Base-by-base conservation (phyloP, 1,139 yeast genomes). In the Tardiomyces depauwii region DNA sequence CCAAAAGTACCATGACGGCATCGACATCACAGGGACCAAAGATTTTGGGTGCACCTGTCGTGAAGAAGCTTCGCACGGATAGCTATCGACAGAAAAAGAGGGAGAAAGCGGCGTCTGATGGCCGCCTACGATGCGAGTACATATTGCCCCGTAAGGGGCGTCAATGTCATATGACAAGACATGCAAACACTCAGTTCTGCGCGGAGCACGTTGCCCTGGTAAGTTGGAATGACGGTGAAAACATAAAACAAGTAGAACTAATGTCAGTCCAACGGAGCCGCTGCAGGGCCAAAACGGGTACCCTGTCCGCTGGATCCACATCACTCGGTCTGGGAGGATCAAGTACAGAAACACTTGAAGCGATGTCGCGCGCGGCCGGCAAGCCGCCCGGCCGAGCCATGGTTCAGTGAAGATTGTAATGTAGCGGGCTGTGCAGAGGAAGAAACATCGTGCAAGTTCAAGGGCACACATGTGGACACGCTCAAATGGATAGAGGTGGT, bases 251-350 rank as follows among this genome's bases (percentile, higher is more conserved):
- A 21, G 7, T 4, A 21, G 25, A 21, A 21, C 25, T 21, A 5
- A 21, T 7, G 7, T 21, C 25, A 21, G 14, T 45, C 39, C 7
- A 49, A 51, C 23, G 45, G 43, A 36, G 54, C 55, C 27, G 63
- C 61, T 1, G 56, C 56, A 23, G 60, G 61, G 1, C 62, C 66
- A 14, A 66, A 65, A 30, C 65, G 96, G 50, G 71, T 88, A 0
- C 77, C 81, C 2, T 88, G 96, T 62, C 89, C 96, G 0, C 59
- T 82, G 32, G 95, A 87, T 58, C 77, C 81, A 0, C 71, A 76
- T 5, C 96, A 88, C 61, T 74, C 83, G 0, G 78, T 88, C 0
- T 80, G 87, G 84, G 68, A 69, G 44, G 67, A 71, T 41, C 79
- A 77, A 45, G 59, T 86, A 42, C 62, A 66, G 7, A 63, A 59